A percentile compares a stretch with the other conserved stretches of the same genome.
These are phyloP conservation scores for Musa itinerans DNA, from an alignment of 176 grass and related monocot species.

Conservation along the genomic window DNA sequence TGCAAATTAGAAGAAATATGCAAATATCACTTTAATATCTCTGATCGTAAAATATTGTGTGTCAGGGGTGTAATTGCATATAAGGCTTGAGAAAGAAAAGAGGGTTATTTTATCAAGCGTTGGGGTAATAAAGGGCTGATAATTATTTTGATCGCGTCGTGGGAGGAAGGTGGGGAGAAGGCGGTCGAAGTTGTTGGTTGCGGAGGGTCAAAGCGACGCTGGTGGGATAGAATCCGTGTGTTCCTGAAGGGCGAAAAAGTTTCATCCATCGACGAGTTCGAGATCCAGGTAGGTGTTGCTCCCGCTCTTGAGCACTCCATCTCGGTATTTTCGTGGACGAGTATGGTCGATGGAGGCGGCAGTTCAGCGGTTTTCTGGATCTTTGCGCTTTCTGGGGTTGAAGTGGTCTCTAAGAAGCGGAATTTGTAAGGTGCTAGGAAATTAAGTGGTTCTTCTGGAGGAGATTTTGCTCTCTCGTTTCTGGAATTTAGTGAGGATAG, in stretches of 20 bases:
- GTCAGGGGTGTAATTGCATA: background rate
- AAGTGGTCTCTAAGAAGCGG: background rate
- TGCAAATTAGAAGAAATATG: background rate
- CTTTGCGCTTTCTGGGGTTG: background rate
- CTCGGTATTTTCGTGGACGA: background rate
- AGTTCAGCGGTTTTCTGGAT: background rate
- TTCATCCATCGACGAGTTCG: background rate
- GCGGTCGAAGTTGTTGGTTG: slow-evolving; percentile 9
- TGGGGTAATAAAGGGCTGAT: background rate
- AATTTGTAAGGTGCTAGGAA: background rate
- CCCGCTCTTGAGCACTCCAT: background rate
- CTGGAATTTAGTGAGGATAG: background rate
- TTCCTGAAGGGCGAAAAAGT: background rate
- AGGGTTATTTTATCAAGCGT: background rate
- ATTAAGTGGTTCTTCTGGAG: background rate
- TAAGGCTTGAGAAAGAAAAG: background rate
- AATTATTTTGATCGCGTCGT: slow-evolving; percentile 1
- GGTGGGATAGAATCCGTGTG: slow-evolving; percentile 1
- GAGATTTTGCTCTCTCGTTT: background rate
- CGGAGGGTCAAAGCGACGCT: slow-evolving; percentile 18
- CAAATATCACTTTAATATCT: background rate
- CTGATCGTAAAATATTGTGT: too few species aligned
- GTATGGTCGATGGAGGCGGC: background rate
- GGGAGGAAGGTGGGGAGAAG: slow-evolving; percentile 3
- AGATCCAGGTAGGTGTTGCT: slow-evolving; percentile 9